phyloP scores from a whole-genome alignment of 108 stramenopile species.

The Nannochloropsis gaditana region DNA sequence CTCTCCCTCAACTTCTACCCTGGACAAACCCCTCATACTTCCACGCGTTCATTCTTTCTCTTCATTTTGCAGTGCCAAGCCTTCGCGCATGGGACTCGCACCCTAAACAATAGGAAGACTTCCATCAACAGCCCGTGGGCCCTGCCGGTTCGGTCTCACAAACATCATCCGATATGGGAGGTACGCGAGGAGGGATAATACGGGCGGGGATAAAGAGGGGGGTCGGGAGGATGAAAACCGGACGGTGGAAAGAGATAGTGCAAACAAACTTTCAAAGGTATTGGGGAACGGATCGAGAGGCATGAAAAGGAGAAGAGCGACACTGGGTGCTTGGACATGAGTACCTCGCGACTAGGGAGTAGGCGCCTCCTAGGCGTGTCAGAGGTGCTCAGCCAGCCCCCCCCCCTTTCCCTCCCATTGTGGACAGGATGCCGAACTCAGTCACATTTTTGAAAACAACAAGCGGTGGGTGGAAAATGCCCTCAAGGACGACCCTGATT shows the following conservation, averaged over 20 bases:
- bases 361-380: no score
- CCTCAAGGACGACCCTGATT: constrained; percentile 26
- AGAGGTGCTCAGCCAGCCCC: no score
- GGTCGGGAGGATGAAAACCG: background rate
- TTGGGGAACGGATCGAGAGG: no score
- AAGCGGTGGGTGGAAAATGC: constrained; percentile 27
- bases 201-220: background rate
- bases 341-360: no score
- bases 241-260: background rate
- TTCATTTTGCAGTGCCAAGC: no score
- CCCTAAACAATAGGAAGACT: background rate
- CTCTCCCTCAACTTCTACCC: no score
- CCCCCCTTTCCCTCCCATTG: no score
- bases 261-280: background rate
- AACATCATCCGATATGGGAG: background rate
- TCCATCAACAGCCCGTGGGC: background rate
- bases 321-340: no score
- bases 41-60: no score
- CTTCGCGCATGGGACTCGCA: background rate
- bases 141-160: constrained; percentile 1
- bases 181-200: background rate
- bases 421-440: background rate
- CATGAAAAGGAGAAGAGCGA: no score
- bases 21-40: no score
- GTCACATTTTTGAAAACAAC: constrained; percentile 44